These are phyloP conservation scores for Epichloe aotearoae DNA, from an alignment of 2,329 filamentous ascomycete species.

Conservation along the genomic window DNA sequence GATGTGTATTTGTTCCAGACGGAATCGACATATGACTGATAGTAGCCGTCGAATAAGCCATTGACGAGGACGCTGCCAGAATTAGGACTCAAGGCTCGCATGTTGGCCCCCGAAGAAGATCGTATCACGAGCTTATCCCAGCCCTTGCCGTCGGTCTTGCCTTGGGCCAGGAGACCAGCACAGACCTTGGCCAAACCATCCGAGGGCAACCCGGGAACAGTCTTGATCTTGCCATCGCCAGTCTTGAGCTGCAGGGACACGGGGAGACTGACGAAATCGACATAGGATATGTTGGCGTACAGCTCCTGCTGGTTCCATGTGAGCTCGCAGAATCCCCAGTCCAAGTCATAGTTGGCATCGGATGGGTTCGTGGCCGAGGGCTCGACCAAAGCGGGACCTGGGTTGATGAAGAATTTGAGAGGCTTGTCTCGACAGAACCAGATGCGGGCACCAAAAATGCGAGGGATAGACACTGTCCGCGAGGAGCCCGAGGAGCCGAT, in stretches of 20 bases:
- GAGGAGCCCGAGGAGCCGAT: conserved; percentile 49
- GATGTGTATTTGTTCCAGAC: conserved; percentile 38
- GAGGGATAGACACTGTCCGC: conserved; percentile 51
- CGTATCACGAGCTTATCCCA: conserved; percentile 40
- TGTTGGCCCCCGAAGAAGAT: conserved; percentile 20
- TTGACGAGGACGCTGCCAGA: conserved; percentile 30
- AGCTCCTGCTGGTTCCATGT: conserved; percentile 49
- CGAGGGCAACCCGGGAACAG: conserved; percentile 34
- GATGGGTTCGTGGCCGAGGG: conserved; percentile 55
- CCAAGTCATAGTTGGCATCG: conserved; percentile 47
- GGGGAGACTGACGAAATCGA: conserved; percentile 62
- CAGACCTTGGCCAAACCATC: conserved; percentile 34
- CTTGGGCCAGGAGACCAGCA: conserved; percentile 30
- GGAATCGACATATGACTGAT: conserved; percentile 32
- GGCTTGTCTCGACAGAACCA: conserved; percentile 52
- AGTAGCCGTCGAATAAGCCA: conserved; percentile 37
- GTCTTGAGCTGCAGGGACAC: conserved; percentile 42
- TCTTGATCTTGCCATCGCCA: conserved; percentile 28
- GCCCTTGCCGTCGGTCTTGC: conserved; percentile 29
- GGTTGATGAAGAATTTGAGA: conserved; percentile 58
- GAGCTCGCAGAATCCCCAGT: conserved; percentile 59
- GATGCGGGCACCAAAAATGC: conserved; percentile 56
- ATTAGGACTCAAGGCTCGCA: conserved; percentile 42
- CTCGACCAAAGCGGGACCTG: conserved; percentile 59
- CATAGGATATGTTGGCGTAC: conserved; percentile 58